Evolutionary conservation across 148 eudicot species (phyloP).

Genomic region (Tetragonia tetragonoides): DNA sequence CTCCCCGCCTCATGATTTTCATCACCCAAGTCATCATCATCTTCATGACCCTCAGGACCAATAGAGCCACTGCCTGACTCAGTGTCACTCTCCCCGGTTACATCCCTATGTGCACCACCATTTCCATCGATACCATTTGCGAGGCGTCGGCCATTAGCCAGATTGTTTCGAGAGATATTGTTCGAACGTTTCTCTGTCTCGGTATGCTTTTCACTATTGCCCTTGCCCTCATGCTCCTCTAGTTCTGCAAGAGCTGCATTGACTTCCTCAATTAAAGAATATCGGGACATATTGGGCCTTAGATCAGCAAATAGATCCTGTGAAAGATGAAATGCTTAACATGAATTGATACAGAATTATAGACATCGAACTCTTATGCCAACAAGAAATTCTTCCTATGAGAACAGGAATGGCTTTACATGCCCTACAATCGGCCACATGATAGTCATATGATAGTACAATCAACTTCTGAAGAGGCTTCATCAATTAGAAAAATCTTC

Average conservation of each 20-base stretch:
- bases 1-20: slow-evolving; percentile 56
- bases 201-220: slow-evolving; percentile 51
- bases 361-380: not conserved
- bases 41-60: slow-evolving; percentile 59
- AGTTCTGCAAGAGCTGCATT: slow-evolving; percentile 68
- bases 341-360: not conserved
- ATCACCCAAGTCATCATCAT: slow-evolving; percentile 74
- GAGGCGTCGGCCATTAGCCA: slow-evolving; percentile 49
- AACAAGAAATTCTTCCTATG: not conserved
- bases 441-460: not conserved
- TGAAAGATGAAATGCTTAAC: slow-evolving; percentile 17
- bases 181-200: slow-evolving; percentile 54
- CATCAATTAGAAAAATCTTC: not conserved
- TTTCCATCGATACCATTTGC: slow-evolving; percentile 67
- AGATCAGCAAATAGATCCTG: slow-evolving; percentile 94
- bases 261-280: slow-evolving; percentile 76
- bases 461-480: not conserved
- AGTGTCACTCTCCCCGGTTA: slow-evolving; percentile 53
- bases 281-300: slow-evolving; percentile 89
- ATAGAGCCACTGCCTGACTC: slow-evolving; percentile 74
- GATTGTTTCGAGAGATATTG: slow-evolving; percentile 38
- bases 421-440: not conserved
- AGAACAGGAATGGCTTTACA: not conserved
- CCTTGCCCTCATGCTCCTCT: slow-evolving; percentile 82
- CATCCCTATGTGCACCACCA: slow-evolving; percentile 63